Evolutionary conservation across 2,329 filamentous ascomycete genomes (phyloP), one percentile per base, ranked within the genome.

Genomic region (Pyrenophora seminiperda): DNA sequence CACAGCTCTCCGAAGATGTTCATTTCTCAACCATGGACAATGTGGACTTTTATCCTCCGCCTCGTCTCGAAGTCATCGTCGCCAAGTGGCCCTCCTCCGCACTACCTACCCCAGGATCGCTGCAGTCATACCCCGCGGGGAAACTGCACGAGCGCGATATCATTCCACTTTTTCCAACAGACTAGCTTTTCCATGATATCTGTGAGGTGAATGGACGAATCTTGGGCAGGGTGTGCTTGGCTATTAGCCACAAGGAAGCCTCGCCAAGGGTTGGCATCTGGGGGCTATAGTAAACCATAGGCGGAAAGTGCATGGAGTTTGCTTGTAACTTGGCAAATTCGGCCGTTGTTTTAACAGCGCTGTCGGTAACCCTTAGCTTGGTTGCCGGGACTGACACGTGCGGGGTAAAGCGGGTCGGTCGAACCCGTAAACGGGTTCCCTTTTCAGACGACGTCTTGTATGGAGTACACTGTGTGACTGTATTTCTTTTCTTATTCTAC

Each of bases 171-270:
- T 46, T 37, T 29, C 29, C 37, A 31, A 43, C 40, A 31, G 46
- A 59, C 43, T 47, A 61, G 48, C 59, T 62, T 7, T 33, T 48
- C 58, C 48, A 17, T 55, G 61, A 44, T 33, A 46, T 50, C 10
- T 32, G 51, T 50, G 34, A 42, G 49, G 18, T 39, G 52, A 50
- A 47, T 40, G 24, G 57, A 47, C 44, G 57, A 59, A 59, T 55
- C 59, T 48, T 51, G 59, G 54, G 51, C 41, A 48, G 33, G 42
- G 45, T 19, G n/a, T 33, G 37, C 61, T 65, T 64, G 59, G 61
- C 59, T 31, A 36, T 19, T 22, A 34, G 54, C 58, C 50, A 46
- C 9, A 55, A 44, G 52, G 37, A 57, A 58, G 52, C 32, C 60
- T 63, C 59, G 49, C 50, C 45, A 17, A 39, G 40, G 43, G 38